Percentiles rank a stretch among this genome's conserved stretches.
Conservation (phyloP, 2,329 filamentous ascomycete species). For the Coniochaeta sp. region DNA sequence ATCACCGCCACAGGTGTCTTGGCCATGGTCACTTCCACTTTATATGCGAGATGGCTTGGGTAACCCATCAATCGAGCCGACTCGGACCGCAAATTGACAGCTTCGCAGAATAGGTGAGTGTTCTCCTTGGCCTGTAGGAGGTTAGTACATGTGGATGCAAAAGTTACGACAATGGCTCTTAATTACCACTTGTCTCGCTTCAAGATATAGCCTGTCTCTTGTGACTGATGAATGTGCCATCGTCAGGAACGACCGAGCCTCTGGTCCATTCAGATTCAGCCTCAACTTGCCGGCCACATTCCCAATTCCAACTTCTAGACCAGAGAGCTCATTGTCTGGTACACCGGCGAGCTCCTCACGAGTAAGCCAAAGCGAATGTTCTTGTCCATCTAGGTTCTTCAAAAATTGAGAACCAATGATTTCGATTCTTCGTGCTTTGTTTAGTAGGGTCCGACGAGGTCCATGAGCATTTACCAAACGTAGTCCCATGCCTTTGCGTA, state of each 20-base stretch:
- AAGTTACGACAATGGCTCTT: not conserved
- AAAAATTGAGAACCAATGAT: conserved; percentile 71
- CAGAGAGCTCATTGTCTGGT: conserved; percentile 60
- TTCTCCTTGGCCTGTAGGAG: not conserved
- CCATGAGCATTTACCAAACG: too few species aligned
- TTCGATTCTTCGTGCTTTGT: not conserved
- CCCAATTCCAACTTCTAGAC: conserved; percentile 62
- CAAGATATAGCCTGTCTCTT: conserved; percentile 60
- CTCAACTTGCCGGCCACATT: conserved; percentile 65
- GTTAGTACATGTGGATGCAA: too few species aligned
- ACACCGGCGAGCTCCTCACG: conserved; percentile 67
- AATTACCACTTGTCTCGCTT: conserved; percentile 53
- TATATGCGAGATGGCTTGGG: not conserved
- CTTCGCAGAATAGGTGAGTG: not conserved
- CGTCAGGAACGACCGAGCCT: conserved; percentile 70
- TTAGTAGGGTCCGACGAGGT: too few species aligned
- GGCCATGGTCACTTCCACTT: not conserved
- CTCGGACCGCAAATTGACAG: not conserved
- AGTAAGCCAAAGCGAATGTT: conserved; percentile 71
- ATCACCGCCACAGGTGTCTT: not conserved
- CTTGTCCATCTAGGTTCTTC: conserved; percentile 77
- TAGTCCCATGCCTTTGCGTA: conserved; percentile 67
- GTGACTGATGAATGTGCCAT: conserved; percentile 65
- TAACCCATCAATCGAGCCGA: not conserved
- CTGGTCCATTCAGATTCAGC: conserved; percentile 76